Evolutionary conservation across 768 basidiomycete species (phyloP).

Genomic region (Psilocybe cyanescens): DNA sequence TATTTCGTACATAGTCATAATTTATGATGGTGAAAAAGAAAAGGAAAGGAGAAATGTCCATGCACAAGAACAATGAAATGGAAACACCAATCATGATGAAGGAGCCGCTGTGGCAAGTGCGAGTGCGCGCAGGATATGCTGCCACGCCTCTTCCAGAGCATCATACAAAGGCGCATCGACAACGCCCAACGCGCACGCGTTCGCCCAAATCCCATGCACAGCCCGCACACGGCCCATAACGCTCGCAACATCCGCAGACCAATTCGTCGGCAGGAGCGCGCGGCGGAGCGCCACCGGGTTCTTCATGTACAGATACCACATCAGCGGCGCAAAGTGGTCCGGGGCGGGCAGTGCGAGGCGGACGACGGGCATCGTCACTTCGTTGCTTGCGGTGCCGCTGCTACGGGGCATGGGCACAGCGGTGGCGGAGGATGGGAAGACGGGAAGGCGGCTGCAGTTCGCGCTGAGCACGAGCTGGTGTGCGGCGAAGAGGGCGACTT

Average conservation of each 20-base stretch:
- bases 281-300: conserved; percentile 6
- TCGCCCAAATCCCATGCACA: conserved; percentile 21
- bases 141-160: conserved; percentile 18
- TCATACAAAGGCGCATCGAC: conserved; percentile 14
- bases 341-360: conserved; percentile 15
- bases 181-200: conserved; percentile 19
- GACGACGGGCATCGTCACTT: conserved; percentile 20
- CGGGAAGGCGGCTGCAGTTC: conserved; percentile 20
- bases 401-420: neutral
- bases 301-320: conserved; percentile 14
- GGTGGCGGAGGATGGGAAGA: conserved; percentile 11
- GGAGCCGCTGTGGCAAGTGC: neutral
- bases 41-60: neutral
- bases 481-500: conserved; percentile 14
- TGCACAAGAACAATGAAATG: neutral
- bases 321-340: conserved; percentile 13
- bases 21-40: neutral
- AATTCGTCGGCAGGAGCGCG: conserved; percentile 10
- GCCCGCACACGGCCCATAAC: conserved; percentile 7
- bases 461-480: conserved; percentile 22
- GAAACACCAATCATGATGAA: neutral
- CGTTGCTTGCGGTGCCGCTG: neutral
- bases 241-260: conserved; percentile 5
- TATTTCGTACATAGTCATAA: conserved; percentile 3
- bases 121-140: conserved; percentile 5